Evolutionary conservation across 106 monocot species (phyloP).

Genomic region (Dendrobium officinale): DNA sequence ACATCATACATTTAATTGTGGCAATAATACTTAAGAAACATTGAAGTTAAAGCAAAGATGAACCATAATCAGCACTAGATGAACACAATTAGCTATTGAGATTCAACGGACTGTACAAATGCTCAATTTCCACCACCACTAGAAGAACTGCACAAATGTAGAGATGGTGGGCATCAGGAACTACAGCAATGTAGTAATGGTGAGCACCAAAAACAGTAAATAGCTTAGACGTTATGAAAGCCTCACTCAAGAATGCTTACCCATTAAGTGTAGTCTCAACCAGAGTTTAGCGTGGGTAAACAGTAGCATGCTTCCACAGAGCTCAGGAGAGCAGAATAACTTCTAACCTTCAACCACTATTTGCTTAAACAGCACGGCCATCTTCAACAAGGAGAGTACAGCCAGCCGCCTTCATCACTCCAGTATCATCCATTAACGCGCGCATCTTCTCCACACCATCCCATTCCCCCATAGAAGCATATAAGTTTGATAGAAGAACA

Average conservation of each 20-base stretch:
- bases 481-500: slow-evolving; percentile 58
- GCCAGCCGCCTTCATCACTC: slow-evolving; percentile 61
- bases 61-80: too few relatives aligned
- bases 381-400: slow-evolving; percentile 18
- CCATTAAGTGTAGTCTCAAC: not conserved
- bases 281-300: not conserved
- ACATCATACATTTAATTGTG: too few relatives aligned
- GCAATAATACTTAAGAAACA: too few relatives aligned
- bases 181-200: too few relatives aligned
- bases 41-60: too few relatives aligned
- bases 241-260: not conserved
- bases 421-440: slow-evolving; percentile 48
- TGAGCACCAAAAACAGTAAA: too few relatives aligned
- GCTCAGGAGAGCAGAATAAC: not conserved
- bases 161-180: too few relatives aligned
- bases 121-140: too few relatives aligned
- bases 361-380: not conserved
- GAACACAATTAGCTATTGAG: too few relatives aligned
- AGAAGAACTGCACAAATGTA: too few relatives aligned
- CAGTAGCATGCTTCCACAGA: not conserved
- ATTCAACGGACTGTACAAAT: too few relatives aligned
- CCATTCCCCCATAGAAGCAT: slow-evolving; percentile 55
- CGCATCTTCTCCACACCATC: slow-evolving; percentile 39
- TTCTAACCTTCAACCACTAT: not conserved
- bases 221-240: too few relatives aligned